These are phyloP conservation scores for Kodamaea fukazawae DNA, from an alignment of 805 yeast species.

Conservation along the genomic window DNA sequence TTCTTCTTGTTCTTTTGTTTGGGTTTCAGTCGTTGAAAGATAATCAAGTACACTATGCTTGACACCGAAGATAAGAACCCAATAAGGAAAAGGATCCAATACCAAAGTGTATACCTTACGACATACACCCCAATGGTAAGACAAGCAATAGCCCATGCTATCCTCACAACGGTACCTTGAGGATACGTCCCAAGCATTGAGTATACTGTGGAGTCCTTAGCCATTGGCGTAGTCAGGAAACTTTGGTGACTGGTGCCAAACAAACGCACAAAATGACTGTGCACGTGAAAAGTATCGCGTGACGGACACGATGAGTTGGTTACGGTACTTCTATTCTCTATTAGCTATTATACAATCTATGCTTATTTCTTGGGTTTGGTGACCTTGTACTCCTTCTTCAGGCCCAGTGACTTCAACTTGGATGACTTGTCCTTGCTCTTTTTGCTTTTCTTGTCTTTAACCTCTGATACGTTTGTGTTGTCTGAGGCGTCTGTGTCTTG, in stretches of 20 bases:
- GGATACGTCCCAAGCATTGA: no score
- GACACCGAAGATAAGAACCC: constrained; percentile 2
- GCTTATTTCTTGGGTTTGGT: constrained; percentile 12
- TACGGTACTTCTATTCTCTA: neutral
- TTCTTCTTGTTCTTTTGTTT: neutral
- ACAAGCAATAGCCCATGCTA: constrained; percentile 2
- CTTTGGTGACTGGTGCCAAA: neutral
- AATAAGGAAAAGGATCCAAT: constrained; percentile 9
- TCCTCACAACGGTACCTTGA: neutral
- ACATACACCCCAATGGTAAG: constrained; percentile 5
- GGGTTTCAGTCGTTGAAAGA: constrained; percentile 2
- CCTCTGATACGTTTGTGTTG: no score
- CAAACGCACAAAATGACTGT: constrained; percentile 2
- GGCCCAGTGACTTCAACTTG: no score
- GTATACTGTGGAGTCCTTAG: no score
- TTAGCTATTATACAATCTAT: constrained; percentile 4
- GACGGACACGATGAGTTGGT: constrained; percentile 2
- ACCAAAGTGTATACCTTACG: constrained; percentile 10
- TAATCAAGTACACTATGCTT: neutral
- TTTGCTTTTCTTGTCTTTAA: constrained; percentile 1
- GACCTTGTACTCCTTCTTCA: constrained; percentile 7
- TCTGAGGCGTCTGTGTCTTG: no score
- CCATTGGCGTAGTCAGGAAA: no score
- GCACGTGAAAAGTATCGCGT: neutral
- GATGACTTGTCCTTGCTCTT: neutral